Evolutionary conservation across 371 early-diverging fungal genomes (phyloP).

Genomic region (Haplosporangium sp.): DNA sequence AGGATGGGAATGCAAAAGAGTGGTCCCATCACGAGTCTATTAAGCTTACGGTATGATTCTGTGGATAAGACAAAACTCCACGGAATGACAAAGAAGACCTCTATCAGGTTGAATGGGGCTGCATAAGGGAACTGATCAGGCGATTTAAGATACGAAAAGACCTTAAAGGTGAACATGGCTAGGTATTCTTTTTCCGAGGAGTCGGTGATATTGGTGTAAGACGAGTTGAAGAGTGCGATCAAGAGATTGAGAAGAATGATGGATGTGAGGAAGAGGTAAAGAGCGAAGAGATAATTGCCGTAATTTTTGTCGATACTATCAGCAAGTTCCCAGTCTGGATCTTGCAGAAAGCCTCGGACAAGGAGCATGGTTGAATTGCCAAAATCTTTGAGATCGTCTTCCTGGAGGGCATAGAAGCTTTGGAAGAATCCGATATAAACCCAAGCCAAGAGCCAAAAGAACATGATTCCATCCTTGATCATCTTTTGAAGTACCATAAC

Average conservation of each 20-base stretch:
- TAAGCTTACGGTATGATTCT: constrained; percentile 21
- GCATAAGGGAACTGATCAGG: constrained; percentile 54
- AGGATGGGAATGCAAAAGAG: constrained; percentile 43
- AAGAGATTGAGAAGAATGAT: constrained; percentile 57
- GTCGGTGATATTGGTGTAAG: constrained; percentile 57
- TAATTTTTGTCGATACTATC: constrained; percentile 7
- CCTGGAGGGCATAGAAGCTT: constrained; percentile 44
- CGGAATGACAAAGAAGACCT: constrained; percentile 48
- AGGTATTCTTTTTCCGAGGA: constrained; percentile 56
- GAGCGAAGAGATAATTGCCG: constrained; percentile 50
- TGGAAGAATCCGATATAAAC: constrained; percentile 57
- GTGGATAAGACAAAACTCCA: constrained; percentile 25
- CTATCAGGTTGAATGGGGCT: constrained; percentile 57
- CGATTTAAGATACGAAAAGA: constrained; percentile 55
- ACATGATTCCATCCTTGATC: constrained; percentile 59
- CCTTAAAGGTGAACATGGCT: constrained; percentile 56
- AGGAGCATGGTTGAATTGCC: constrained; percentile 27
- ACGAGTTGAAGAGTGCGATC: constrained; percentile 57
- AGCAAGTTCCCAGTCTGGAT: constrained; percentile 56
- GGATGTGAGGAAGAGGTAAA: constrained; percentile 56
- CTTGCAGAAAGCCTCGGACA: constrained; percentile 54
- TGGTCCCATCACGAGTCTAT: constrained; percentile 29
- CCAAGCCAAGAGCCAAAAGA: constrained; percentile 59
- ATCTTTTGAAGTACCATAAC: constrained; percentile 58
- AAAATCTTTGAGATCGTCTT: constrained; percentile 23